phyloP scores from a whole-genome alignment of 129 eudicot genomes.

The Tanacetum coccineum region DNA sequence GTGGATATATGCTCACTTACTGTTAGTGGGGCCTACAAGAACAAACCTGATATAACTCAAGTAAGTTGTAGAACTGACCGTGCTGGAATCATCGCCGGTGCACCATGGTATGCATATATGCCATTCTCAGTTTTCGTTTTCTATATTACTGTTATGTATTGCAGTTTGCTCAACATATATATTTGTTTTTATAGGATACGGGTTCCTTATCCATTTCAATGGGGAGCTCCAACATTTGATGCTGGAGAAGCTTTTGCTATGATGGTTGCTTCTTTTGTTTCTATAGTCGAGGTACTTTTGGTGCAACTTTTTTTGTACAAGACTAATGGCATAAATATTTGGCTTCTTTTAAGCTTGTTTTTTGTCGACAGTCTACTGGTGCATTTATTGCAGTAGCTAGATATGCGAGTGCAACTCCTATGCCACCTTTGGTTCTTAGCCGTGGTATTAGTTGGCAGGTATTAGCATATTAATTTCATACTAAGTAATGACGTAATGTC shows the following conservation, averaged over 20 bases:
- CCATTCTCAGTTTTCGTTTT: neutral
- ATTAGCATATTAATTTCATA: constrained; percentile 8
- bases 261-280: constrained; percentile 92
- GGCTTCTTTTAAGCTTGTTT: neutral
- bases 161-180: neutral
- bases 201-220: constrained; percentile 96
- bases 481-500: no score
- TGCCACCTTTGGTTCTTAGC: constrained; percentile 89
- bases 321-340: neutral
- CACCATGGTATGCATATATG: constrained; percentile 61
- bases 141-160: neutral
- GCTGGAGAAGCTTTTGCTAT: constrained; percentile 99
- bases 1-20: no score
- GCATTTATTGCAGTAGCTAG: constrained; percentile 81
- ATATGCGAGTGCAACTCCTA: constrained; percentile 94
- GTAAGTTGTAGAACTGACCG: constrained; percentile 90
- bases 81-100: constrained; percentile 81
- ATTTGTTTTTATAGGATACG: constrained; percentile 59
- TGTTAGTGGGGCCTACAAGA: constrained; percentile 90
- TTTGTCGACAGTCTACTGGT: constrained; percentile 74
- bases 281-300: constrained; percentile 80
- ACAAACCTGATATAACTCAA: constrained; percentile 54
- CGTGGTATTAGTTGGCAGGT: constrained; percentile 99
- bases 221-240: constrained; percentile 98
- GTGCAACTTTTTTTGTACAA: neutral